Evolutionary conservation across 305 asterid species (phyloP).

Genomic region (Coffea humblotiana): DNA sequence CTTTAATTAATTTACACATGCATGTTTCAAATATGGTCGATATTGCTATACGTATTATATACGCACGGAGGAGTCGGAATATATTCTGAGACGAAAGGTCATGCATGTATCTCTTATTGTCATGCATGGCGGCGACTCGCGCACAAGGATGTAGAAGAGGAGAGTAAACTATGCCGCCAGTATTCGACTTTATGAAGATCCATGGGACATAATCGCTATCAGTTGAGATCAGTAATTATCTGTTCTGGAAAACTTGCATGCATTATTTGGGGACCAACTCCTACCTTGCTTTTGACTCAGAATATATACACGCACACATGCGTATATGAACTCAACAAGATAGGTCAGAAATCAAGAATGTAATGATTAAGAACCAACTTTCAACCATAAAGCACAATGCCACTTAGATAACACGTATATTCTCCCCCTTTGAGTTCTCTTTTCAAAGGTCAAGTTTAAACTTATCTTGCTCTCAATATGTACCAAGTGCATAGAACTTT

Average conservation of each 20-base stretch:
- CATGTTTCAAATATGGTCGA: too few relatives aligned
- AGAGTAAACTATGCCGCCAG: conserved; percentile 2
- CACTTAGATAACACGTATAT: conserved; percentile 13
- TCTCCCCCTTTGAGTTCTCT: background rate
- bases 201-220: background rate
- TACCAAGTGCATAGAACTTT: background rate
- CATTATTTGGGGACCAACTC: background rate
- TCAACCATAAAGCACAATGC: conserved; percentile 2
- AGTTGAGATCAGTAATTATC: background rate
- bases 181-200: conserved; percentile 1
- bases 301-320: too few relatives aligned
- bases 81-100: background rate
- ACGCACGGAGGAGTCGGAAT: background rate
- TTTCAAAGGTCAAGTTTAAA: background rate
- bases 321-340: too few relatives aligned
- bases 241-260: background rate
- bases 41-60: background rate
- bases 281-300: conserved; percentile 6
- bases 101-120: background rate
- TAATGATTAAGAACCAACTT: conserved; percentile 18
- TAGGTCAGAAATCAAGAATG: background rate
- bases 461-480: conserved; percentile 9
- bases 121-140: background rate
- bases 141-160: background rate
- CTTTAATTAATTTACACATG: too few relatives aligned